Base-by-base conservation (phyloP, 495 filamentous ascomycete species). In the Xylaria acuta region DNA sequence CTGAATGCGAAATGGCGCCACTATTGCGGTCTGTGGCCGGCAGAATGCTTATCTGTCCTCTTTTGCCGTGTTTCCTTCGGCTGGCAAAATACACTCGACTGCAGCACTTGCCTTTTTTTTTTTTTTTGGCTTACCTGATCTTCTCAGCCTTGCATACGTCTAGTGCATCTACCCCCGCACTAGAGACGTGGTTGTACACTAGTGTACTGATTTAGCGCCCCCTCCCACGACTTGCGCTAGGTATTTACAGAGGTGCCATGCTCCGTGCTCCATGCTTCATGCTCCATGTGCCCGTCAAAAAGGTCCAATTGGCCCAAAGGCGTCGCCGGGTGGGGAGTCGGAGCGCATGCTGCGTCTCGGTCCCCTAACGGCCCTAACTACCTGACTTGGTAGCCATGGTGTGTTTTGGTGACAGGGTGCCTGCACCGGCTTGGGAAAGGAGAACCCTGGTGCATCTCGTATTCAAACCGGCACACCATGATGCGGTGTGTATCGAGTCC, bases 1-100 rank as follows among this genome's bases (percentile, higher is more conserved):
- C 20, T 18, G 36, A 51, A 64, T 41, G 22, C 45, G 34, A 38
- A n/a, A 32, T 34, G 60, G 25, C 56, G 71, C 71, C 71, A 73
- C 49, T 43, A 12, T 69, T 47, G 30, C 34, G 22, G 27, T 32
- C 11, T 30, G 58, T 16, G 3, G 25, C 34, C 16, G 36, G 9
- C 1, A 22, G 27, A n/a, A 49, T n/a, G 64, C 38, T 64, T 32
- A 20, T 64, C 62, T 66, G 16, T 43, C 38, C 11, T 11, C 14
- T 36, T 34, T 59, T 34, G 30, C 22, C 56, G 22, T n/a, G 8
- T 54, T 54, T 53, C 49, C 22, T 25, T 53, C 22, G 20, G 22
- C 6, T 53, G 49, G 49, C 49, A 25, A 12, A 25, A 53, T 30
- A 18, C 22, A 14, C n/a, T n/a, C n/a, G n/a, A n/a, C n/a, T n/a